Percentiles rank a stretch among this genome's conserved stretches.
Conservation (phyloP, 495 filamentous ascomycete species). For the Annulohypoxylon stygium region DNA sequence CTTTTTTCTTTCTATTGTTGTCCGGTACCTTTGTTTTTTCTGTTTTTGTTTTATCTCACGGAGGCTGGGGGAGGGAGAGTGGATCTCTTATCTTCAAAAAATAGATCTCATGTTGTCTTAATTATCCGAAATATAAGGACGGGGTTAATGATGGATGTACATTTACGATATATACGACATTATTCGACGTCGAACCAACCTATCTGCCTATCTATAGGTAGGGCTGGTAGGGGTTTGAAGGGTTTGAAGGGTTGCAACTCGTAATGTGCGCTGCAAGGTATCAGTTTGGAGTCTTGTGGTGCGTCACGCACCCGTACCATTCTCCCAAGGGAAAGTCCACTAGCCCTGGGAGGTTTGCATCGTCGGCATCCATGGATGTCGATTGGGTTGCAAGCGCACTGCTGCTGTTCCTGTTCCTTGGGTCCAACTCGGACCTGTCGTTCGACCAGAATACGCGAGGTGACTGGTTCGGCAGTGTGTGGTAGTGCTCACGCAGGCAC, state of each 20-base stretch:
- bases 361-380: constrained; percentile 13
- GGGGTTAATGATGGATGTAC: background rate
- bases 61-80: background rate
- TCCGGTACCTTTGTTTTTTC: background rate
- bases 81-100: background rate
- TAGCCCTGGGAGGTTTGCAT: constrained; percentile 2
- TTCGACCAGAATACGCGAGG: constrained; percentile 33
- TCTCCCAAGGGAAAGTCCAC: constrained; percentile 15
- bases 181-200: background rate
- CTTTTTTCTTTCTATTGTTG: background rate
- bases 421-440: constrained; percentile 38
- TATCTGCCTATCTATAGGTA: background rate
- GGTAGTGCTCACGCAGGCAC: constrained; percentile 43
- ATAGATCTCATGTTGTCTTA: background rate
- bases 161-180: background rate
- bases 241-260: background rate
- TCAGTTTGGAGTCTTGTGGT: background rate
- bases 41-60: background rate
- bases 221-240: background rate
- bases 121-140: background rate
- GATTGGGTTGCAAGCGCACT: constrained; percentile 33
- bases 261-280: constrained; percentile 1
- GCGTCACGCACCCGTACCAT: constrained; percentile 12
- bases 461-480: constrained; percentile 43
- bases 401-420: constrained; percentile 40